These are phyloP conservation scores for Phytophthora podocarpi DNA, from an alignment of 352 stramenopile species.

Conservation along the genomic window DNA sequence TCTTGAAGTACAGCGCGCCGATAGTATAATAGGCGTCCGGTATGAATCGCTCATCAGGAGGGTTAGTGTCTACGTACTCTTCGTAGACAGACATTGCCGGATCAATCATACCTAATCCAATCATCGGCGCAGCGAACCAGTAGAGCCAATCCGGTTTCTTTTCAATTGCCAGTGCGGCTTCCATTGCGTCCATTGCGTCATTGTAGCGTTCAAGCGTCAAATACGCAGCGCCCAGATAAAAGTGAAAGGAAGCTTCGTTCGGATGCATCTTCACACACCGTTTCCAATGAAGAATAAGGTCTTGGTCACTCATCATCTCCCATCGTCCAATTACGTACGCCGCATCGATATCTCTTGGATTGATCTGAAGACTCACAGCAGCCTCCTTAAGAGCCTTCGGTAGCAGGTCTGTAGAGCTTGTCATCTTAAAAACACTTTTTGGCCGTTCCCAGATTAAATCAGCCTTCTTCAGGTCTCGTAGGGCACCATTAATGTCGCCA, in stretches of 20 bases:
- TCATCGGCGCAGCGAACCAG: slow-evolving; percentile 31
- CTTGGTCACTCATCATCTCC: slow-evolving; percentile 30
- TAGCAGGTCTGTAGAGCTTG: slow-evolving; percentile 13
- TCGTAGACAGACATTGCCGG: slow-evolving; percentile 22
- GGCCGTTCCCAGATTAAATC: slow-evolving; percentile 37
- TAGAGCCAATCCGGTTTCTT: slow-evolving; percentile 38
- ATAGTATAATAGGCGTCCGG: slow-evolving; percentile 41
- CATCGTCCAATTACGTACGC: slow-evolving; percentile 40
- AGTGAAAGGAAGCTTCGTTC: slow-evolving; percentile 36
- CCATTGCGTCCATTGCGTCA: slow-evolving; percentile 32
- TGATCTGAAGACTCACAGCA: slow-evolving; percentile 25
- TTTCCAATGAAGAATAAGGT: slow-evolving; percentile 37
- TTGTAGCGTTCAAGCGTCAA: slow-evolving; percentile 23
- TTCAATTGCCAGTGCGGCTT: slow-evolving; percentile 32
- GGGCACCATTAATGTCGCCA: slow-evolving; percentile 26
- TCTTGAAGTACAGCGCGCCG: slow-evolving; percentile 33
- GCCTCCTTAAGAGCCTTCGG: slow-evolving; percentile 28
- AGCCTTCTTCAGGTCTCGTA: slow-evolving; percentile 28
- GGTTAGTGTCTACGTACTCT: slow-evolving; percentile 35
- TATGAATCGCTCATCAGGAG: slow-evolving; percentile 42
- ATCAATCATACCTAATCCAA: slow-evolving; percentile 30
- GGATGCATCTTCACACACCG: slow-evolving; percentile 37
- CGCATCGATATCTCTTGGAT: slow-evolving; percentile 32
- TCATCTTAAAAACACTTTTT: slow-evolving; percentile 10
- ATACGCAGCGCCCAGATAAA: slow-evolving; percentile 35